These are phyloP conservation scores for Clarireedia monteithiana DNA, from an alignment of 2,329 filamentous ascomycete genomes.

Conservation along the genomic window DNA sequence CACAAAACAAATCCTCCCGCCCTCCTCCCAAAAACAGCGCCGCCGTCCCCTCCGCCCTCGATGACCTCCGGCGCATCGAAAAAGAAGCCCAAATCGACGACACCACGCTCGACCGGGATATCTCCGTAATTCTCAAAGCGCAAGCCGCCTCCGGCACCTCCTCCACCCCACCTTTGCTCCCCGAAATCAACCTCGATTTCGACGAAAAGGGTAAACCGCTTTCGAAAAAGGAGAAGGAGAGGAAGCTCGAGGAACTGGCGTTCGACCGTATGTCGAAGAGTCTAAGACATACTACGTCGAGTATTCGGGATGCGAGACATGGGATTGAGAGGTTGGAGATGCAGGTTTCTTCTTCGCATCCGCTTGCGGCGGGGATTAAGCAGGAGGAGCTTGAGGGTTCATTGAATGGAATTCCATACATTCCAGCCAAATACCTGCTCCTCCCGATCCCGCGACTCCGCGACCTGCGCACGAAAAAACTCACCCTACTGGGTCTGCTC, in stretches of 20 bases:
- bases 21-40: slow-evolving; percentile 20
- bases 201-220: slow-evolving; percentile 18
- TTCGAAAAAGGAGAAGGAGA: slow-evolving; percentile 25
- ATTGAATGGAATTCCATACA: not conserved
- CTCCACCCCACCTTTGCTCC: not conserved
- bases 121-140: not conserved
- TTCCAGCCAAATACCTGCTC: slow-evolving; percentile 12
- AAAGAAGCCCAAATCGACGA: slow-evolving; percentile 26
- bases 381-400: no score
- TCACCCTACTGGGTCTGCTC: slow-evolving; percentile 25
- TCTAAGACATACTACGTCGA: slow-evolving; percentile 42
- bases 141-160: slow-evolving; percentile 3
- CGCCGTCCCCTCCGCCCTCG: slow-evolving; percentile 16
- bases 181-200: slow-evolving; percentile 14
- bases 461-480: slow-evolving; percentile 13
- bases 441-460: slow-evolving; percentile 20
- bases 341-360: slow-evolving; percentile 34
- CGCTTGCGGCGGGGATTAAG: slow-evolving; percentile 15
- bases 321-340: slow-evolving; percentile 52
- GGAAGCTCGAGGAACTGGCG: slow-evolving; percentile 33
- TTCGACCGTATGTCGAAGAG: slow-evolving; percentile 45
- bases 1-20: not conserved
- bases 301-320: slow-evolving; percentile 46
- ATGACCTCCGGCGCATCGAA: slow-evolving; percentile 24
- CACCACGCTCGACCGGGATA: slow-evolving; percentile 18